phyloP scores from a whole-genome alignment of 2,329 filamentous ascomycete species.

The Colletotrichum lupini region DNA sequence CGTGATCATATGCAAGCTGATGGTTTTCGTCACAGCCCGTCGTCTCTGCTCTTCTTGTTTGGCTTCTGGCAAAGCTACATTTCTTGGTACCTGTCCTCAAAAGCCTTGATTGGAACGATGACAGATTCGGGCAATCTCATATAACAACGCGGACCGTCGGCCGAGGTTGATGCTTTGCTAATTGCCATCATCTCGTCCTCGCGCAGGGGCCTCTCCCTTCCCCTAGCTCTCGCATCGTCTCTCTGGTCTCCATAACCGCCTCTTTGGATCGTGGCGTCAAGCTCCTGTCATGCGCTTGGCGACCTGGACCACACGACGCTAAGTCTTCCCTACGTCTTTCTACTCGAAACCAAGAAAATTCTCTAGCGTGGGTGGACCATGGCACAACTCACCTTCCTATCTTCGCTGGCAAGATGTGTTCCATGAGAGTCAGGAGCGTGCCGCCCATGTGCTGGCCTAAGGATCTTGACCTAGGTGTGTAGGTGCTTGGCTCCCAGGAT shows the following conservation, averaged over 20 bases:
- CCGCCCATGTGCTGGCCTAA: not conserved
- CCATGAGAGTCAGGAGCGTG: not conserved
- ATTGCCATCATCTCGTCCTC: not conserved
- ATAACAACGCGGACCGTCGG: not conserved
- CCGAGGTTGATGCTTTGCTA: not conserved
- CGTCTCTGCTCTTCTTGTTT: not conserved
- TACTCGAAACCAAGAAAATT: not conserved
- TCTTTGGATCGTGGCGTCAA: slow-evolving; percentile 6
- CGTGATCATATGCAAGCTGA: not conserved
- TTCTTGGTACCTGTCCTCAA: not conserved
- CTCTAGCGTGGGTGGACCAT: not conserved
- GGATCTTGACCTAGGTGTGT: not conserved
- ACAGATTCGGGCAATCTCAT: not conserved
- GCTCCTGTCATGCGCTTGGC: slow-evolving; percentile 15
- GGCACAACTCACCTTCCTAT: not conserved
- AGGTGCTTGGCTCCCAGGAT: not conserved
- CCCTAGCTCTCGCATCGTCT: not conserved
- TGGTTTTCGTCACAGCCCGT: not conserved
- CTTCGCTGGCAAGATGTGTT: not conserved
- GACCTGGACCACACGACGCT: not conserved
- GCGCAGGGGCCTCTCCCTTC: not conserved
- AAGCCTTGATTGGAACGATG: not conserved
- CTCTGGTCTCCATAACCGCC: not conserved
- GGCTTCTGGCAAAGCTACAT: not conserved
- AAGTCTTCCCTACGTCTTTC: not conserved